phyloP scores from a whole-genome alignment of 1,284 basidiomycete genomes.

The Pascua guehoae region DNA sequence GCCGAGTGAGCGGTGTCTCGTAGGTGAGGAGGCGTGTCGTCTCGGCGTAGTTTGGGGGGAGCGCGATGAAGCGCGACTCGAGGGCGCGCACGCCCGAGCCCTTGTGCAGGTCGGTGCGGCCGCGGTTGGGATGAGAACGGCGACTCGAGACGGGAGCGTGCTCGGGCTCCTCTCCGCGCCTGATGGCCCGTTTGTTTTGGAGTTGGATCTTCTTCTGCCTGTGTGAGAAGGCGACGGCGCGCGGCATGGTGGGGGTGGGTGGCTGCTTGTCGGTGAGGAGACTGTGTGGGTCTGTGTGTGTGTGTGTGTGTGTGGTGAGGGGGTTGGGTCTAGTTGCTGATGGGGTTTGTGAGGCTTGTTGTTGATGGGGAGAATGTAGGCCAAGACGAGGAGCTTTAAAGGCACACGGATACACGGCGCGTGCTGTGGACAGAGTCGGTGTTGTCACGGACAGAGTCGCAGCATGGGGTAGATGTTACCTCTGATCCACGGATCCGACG shows the following conservation, averaged over 20 bases:
- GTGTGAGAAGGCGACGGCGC: slow-evolving; percentile 48
- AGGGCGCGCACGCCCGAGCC: slow-evolving; percentile 16
- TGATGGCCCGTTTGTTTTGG: slow-evolving; percentile 71
- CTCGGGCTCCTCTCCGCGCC: slow-evolving; percentile 59
- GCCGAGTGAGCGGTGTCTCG: slow-evolving; percentile 58
- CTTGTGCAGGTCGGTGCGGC: too few relatives aligned
- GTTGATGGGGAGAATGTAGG: too few relatives aligned
- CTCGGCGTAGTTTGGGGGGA: slow-evolving; percentile 63
- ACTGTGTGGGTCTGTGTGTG: background rate
- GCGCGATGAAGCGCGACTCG: slow-evolving; percentile 55
- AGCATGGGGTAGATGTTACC: too few relatives aligned
- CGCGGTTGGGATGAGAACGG: too few relatives aligned
- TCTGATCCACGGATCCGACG: too few relatives aligned
- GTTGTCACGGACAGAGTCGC: too few relatives aligned
- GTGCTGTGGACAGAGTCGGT: too few relatives aligned
- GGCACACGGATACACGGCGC: too few relatives aligned
- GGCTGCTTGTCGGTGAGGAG: background rate
- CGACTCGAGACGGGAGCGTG: slow-evolving; percentile 41
- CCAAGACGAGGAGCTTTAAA: too few relatives aligned
- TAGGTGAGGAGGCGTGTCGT: slow-evolving; percentile 60
- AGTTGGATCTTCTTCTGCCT: slow-evolving; percentile 67
- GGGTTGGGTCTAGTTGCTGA: too few relatives aligned
- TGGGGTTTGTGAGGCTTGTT: too few relatives aligned
- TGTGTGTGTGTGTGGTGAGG: background rate
- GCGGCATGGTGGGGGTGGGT: background rate